phyloP scores from a whole-genome alignment of 345 rosid species.

The Brassica carinata region DNA sequence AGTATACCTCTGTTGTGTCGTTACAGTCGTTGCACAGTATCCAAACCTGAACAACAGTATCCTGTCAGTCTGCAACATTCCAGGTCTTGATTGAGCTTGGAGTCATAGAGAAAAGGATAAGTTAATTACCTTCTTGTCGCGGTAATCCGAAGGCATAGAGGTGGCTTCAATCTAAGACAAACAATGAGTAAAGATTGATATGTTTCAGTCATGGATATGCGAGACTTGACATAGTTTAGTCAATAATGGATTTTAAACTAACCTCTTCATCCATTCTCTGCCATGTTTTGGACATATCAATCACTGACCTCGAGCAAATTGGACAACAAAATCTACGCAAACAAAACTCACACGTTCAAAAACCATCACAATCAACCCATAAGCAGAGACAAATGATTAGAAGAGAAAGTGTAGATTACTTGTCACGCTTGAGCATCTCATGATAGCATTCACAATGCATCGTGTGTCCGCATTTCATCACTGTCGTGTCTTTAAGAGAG shows the following conservation, averaged over 20 bases:
- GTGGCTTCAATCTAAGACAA: constrained; percentile 76
- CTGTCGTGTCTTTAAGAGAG: constrained; percentile 82
- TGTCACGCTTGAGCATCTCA: constrained; percentile 81
- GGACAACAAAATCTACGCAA: constrained; percentile 78
- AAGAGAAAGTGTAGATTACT: constrained; percentile 51
- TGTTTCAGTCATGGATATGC: neutral
- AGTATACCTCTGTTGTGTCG: constrained; percentile 89
- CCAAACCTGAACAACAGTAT: constrained; percentile 70
- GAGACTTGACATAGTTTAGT: neutral
- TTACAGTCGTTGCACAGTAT: constrained; percentile 97
- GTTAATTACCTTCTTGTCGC: constrained; percentile 68
- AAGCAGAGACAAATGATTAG: too few relatives aligned
- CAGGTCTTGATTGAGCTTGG: neutral
- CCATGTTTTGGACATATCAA: constrained; percentile 94
- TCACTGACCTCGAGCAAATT: constrained; percentile 83
- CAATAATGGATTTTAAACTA: constrained; percentile 21
- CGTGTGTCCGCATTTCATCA: constrained; percentile 98
- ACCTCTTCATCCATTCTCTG: constrained; percentile 93
- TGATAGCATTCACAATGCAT: constrained; percentile 84
- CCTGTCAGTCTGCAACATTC: neutral
- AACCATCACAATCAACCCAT: constrained; percentile 10
- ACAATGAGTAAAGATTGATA: neutral
- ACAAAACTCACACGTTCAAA: neutral
- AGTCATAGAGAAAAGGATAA: constrained; percentile 5
- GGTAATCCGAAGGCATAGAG: constrained; percentile 85